Evolutionary conservation across 768 basidiomycete species (phyloP), one percentile per base, ranked within the genome.

Genomic region (Boletus reticuloceps): DNA sequence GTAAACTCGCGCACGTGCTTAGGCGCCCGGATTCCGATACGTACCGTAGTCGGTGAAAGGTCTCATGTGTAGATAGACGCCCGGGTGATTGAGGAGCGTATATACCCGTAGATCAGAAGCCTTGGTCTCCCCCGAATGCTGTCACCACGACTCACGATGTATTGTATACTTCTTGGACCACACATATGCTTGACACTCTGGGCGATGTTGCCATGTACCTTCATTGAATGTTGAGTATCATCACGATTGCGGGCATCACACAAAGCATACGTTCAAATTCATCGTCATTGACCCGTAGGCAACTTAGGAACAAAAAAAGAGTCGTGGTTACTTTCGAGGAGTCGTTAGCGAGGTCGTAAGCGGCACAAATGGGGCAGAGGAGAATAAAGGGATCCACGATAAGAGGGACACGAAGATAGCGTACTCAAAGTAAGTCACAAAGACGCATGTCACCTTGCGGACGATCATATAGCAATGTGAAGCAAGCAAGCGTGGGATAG

Each of bases 1-100:
- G 6, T 16, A 13, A 44, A 36, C 39, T 50, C 22, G 41, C 14
- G 7, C 16, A 20, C 22, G 19, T 13, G 9, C 36, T 14, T 48
- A 86, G 85, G 83, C 85, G 0, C 80, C 81, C 4, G 72, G 73
- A 19, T 88, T 87, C 74, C 81, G 85, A 50, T 88, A 87, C 55
- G 62, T 81, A 34, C 66, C 64, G 2, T 76, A n/a, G 16, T 14
- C 14, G 29, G n/a, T 27, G 17, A 19, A n/a, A n/a, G 27, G 13
- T 16, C 14, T 39, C 38, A 39, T 39, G 38, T 16, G 3, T 34
- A 13, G 32, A 34, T 34, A 34, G 12, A 36, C 27, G 27, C 27
- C 27, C 8, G 27, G 27, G 27, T 9, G 27, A 29, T 29, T 9
- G 27, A 29, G 27, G 27, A 29, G 27, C 8, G 8, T 29, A 29